These are phyloP conservation scores for Termitomyces sp. DNA, from an alignment of 768 basidiomycete genomes.

Conservation along the genomic window DNA sequence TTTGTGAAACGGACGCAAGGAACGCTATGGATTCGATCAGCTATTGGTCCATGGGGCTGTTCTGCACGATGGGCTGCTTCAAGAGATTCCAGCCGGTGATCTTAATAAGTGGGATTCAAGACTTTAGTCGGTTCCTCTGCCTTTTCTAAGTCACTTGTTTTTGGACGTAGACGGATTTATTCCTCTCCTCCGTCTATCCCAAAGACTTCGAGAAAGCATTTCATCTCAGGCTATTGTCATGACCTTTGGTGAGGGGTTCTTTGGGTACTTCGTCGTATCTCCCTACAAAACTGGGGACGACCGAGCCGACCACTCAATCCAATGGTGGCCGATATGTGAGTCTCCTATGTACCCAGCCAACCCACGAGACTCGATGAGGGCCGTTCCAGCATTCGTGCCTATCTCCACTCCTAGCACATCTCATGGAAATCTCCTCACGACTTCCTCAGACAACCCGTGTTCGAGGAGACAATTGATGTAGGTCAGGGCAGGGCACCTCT, in stretches of 20 bases:
- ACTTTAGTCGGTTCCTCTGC: conserved; percentile 24
- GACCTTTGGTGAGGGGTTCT: too few relatives aligned
- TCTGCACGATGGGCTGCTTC: conserved; percentile 31
- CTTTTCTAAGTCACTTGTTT: too few relatives aligned
- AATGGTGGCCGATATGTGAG: conserved; percentile 43
- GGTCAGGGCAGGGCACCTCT: conserved; percentile 38
- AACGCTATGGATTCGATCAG: conserved; percentile 29
- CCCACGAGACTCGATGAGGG: conserved; percentile 20
- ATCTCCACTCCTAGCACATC: conserved; percentile 28
- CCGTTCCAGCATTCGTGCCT: conserved; percentile 19
- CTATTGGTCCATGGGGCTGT: conserved; percentile 29
- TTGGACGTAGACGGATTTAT: conserved; percentile 37
- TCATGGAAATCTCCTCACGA: conserved; percentile 34
- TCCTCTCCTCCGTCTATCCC: conserved; percentile 25
- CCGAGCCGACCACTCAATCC: conserved; percentile 18
- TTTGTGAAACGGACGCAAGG: conserved; percentile 22
- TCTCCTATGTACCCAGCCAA: conserved; percentile 21
- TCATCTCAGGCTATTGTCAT: too few relatives aligned
- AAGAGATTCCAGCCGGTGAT: conserved; percentile 22
- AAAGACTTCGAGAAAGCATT: too few relatives aligned
- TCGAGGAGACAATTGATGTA: conserved; percentile 25
- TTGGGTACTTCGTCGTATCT: conserved; percentile 29
- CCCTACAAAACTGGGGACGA: conserved; percentile 9
- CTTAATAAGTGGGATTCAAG: conserved; percentile 29
- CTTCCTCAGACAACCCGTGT: conserved; percentile 16